Conservation (phyloP, 768 basidiomycete genomes). For the Tylopilus vinaceipallidus region DNA sequence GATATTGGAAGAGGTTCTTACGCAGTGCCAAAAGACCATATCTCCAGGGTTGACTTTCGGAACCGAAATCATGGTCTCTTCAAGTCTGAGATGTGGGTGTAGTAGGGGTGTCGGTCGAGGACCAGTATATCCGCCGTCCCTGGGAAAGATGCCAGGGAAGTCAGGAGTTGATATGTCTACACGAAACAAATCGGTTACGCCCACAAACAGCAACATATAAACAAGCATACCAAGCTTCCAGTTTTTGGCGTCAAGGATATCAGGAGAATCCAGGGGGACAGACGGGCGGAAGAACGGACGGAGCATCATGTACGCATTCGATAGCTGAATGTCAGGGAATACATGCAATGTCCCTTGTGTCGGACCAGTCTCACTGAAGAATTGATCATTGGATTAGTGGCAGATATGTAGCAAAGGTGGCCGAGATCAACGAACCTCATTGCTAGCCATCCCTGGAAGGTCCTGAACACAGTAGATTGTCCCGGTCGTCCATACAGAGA, state of each 20-base stretch:
- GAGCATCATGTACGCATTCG: constrained; percentile 71
- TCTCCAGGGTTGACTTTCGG: no score
- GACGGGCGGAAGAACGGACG: constrained; percentile 71
- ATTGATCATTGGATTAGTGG: not conserved
- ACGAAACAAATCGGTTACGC: constrained; percentile 6
- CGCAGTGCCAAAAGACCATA: constrained; percentile 81
- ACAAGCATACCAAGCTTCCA: constrained; percentile 47
- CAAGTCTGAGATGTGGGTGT: constrained; percentile 68
- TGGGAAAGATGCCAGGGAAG: constrained; percentile 48
- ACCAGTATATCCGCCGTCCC: constrained; percentile 28
- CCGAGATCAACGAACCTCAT: constrained; percentile 45
- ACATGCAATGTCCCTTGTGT: constrained; percentile 68
- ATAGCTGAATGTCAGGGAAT: constrained; percentile 62
- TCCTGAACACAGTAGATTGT: constrained; percentile 54
- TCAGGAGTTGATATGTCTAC: constrained; percentile 46
- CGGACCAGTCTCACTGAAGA: constrained; percentile 58
- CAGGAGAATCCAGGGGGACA: constrained; percentile 38
- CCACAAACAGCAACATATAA: constrained; percentile 20
- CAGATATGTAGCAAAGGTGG: not conserved
- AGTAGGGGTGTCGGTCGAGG: constrained; percentile 50
- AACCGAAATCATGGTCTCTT: constrained; percentile 64
- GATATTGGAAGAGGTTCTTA: constrained; percentile 17
- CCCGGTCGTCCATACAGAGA: constrained; percentile 60
- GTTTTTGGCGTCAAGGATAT: constrained; percentile 47
- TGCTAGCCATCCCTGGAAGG: constrained; percentile 79